Evolutionary conservation across 768 basidiomycete genomes (phyloP).

Genomic region (Cyclocybe aegerita): DNA sequence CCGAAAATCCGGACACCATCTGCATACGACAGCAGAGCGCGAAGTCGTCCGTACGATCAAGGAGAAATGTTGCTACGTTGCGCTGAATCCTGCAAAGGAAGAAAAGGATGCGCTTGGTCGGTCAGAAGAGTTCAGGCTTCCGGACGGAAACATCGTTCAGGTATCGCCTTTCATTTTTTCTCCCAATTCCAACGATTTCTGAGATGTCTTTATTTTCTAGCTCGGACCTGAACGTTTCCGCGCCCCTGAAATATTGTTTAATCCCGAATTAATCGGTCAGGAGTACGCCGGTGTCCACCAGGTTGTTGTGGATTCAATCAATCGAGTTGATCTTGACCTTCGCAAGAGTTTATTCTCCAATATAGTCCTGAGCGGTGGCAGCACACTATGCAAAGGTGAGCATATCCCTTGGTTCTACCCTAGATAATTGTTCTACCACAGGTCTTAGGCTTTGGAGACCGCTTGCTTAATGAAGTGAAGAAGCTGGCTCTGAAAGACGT

Average conservation of each 20-base stretch:
- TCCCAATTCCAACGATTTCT: conserved; percentile 13
- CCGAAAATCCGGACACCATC: conserved; percentile 90
- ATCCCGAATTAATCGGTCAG: conserved; percentile 93
- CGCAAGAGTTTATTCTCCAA: conserved; percentile 95
- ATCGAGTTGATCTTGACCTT: conserved; percentile 92
- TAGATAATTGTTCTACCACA: conserved; percentile 5
- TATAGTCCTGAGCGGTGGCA: conserved; percentile 95
- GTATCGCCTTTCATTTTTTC: conserved; percentile 39
- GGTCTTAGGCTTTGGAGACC: conserved; percentile 83
- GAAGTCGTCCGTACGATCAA: conserved; percentile 98
- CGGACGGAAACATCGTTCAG: conserved; percentile 93
- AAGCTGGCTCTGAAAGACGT: conserved; percentile 93
- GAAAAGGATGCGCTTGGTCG: conserved; percentile 85
- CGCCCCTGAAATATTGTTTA: conserved; percentile 97
- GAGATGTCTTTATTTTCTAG: conserved; percentile 38
- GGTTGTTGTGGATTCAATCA: conserved; percentile 98
- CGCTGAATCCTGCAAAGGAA: conserved; percentile 89
- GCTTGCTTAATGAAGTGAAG: conserved; percentile 94
- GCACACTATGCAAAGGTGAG: conserved; percentile 90
- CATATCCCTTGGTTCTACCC: background rate
- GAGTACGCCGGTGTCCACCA: conserved; percentile 98
- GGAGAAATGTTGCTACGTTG: conserved; percentile 97
- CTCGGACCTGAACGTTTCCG: conserved; percentile 94
- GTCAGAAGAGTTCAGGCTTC: conserved; percentile 86
- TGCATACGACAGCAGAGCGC: conserved; percentile 95